Percentiles rank a stretch among this genome's conserved stretches.
phyloP scores from a whole-genome alignment of 371 early-diverging fungal genomes.

The Zychaea mexicana region DNA sequence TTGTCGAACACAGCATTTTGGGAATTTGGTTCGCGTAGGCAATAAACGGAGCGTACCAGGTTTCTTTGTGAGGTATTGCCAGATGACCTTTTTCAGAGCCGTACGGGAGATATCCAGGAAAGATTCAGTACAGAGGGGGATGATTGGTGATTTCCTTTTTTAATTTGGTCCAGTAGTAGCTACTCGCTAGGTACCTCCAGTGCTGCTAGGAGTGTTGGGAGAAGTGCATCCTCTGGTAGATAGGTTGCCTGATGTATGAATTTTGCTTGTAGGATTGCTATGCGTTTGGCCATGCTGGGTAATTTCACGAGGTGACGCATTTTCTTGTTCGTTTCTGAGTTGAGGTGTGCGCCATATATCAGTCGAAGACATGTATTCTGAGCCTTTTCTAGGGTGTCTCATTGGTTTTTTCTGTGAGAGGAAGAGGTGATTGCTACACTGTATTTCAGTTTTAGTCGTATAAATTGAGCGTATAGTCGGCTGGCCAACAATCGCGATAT shows the following conservation, averaged over 20 bases:
- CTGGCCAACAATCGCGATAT: conserved; percentile 6
- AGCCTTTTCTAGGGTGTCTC: neutral
- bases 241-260: neutral
- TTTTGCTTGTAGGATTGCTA: neutral
- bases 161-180: too few species aligned
- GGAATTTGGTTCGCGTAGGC: too few species aligned
- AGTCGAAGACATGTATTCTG: conserved; percentile 20
- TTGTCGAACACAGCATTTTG: too few species aligned
- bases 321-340: conserved; percentile 9
- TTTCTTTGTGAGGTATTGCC: too few species aligned
- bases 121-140: too few species aligned
- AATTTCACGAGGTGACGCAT: conserved; percentile 6
- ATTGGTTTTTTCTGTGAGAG: neutral
- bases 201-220: neutral
- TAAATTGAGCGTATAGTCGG: conserved; percentile 5
- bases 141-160: too few species aligned
- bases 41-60: too few species aligned
- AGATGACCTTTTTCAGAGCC: too few species aligned
- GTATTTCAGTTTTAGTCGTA: conserved; percentile 7
- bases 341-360: conserved; percentile 13
- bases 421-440: neutral
- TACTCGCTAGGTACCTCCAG: too few species aligned
- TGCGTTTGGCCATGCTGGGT: neutral
- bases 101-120: too few species aligned
- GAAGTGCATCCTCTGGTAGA: conserved; percentile 13